These are phyloP conservation scores for Talaromyces amestolkiae DNA, from an alignment of 2,329 filamentous ascomycete species.

Conservation along the genomic window DNA sequence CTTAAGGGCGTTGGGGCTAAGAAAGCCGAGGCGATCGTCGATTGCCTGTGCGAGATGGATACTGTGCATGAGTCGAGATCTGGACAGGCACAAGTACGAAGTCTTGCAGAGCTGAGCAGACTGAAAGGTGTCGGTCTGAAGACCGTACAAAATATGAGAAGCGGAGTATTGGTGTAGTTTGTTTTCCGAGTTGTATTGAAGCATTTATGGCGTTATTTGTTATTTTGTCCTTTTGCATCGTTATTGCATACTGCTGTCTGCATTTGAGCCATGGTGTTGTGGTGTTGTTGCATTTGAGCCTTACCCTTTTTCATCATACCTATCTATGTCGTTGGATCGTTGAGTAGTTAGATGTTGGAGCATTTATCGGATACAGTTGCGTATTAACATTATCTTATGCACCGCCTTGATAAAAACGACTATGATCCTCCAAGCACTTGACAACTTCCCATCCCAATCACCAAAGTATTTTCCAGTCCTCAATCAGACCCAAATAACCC, in stretches of 20 bases:
- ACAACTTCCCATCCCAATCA: not conserved
- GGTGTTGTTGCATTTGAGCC: conserved; percentile 7
- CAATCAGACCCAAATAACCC: conserved; percentile 59
- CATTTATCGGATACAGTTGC: not conserved
- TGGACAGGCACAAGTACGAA: conserved; percentile 34
- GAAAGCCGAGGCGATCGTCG: conserved; percentile 49
- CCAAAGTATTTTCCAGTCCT: not conserved
- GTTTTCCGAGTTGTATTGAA: not conserved
- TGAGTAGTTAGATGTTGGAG: not conserved
- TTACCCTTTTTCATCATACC: not conserved
- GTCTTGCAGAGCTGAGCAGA: conserved; percentile 41
- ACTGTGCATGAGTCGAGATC: conserved; percentile 24
- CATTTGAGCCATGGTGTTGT: conserved; percentile 16
- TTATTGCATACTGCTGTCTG: conserved; percentile 13
- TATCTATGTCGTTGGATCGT: not conserved
- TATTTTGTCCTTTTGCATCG: not conserved
- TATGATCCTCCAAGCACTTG: not conserved
- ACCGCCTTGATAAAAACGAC: not conserved
- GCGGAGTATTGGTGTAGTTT: conserved; percentile 38
- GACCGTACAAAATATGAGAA: conserved; percentile 49
- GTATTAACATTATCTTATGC: not conserved
- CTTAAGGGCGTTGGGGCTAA: conserved; percentile 49
- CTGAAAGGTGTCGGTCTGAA: conserved; percentile 46
- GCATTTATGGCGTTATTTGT: conserved; percentile 14
- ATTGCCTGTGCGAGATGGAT: conserved; percentile 47